phyloP scores from a whole-genome alignment of 208 protist species.

The Phytomonas sp. region DNA sequence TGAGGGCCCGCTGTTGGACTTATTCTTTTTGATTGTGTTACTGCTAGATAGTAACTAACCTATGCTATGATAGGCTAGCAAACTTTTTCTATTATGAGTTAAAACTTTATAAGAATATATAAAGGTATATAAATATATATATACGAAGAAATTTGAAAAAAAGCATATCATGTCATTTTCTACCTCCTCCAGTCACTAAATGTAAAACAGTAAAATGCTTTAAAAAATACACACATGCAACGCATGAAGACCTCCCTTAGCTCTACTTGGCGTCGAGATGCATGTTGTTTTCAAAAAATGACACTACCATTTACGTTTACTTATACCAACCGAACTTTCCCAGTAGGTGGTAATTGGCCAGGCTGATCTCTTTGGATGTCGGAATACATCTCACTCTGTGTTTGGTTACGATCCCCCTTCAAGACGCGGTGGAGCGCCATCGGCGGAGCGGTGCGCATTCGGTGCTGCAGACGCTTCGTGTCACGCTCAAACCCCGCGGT shows the following conservation, averaged over 20 bases:
- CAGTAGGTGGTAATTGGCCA: not conserved
- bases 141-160: not conserved
- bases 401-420: slow-evolving; percentile 63
- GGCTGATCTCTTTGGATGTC: slow-evolving; percentile 8
- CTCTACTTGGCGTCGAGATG: not conserved
- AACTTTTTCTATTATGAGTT: not conserved
- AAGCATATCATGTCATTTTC: not conserved
- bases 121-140: not conserved
- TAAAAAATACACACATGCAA: not conserved
- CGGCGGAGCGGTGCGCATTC: slow-evolving; percentile 79
- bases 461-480: slow-evolving; percentile 80
- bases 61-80: not conserved
- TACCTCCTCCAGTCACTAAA: not conserved
- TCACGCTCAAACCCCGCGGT: slow-evolving; percentile 81
- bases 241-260: not conserved
- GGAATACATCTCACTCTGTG: slow-evolving; percentile 70
- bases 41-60: not conserved
- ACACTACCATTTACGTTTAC: not conserved
- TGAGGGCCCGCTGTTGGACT: not conserved
- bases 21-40: not conserved
- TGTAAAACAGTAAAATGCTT: not conserved
- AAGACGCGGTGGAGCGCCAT: slow-evolving; percentile 72
- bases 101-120: not conserved
- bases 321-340: not conserved
- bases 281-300: not conserved